Base-by-base conservation (phyloP, 352 stramenopile species). In the Phytopythium boreale region DNA sequence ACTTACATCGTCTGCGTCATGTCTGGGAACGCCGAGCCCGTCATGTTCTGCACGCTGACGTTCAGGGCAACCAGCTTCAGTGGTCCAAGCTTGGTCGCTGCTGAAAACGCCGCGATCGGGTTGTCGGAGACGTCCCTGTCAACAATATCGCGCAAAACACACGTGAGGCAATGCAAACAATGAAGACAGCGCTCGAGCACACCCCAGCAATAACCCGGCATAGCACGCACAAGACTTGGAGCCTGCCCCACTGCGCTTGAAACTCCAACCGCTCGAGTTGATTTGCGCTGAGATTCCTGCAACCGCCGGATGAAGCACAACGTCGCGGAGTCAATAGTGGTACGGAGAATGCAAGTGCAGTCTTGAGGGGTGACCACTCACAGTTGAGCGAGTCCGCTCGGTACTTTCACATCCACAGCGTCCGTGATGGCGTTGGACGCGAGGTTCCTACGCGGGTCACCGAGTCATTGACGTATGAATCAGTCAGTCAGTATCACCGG, bases 121-220 rank as follows among this genome's bases (percentile, higher is more conserved):
- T 77, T 77, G 44, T 69, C 49, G 5, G 70, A 77, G 4, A 74
- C 67, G 62, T 71, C 57, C 36, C 70, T 77, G 49, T 26, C 26
- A 2, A 12, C 0, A 1, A 29, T 11, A 37, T 34, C 20, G 53
- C 4, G 27, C 5, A 56, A 50, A 7, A 39, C 10, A 5, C 4
- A 17, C 3, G 7, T 22, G 22, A 31, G n/a, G 11, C 8, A 44
- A 34, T 9, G 29, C 43, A 34, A 34, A 34, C 29, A 11, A 43
- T 15, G 19, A 26, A 22, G 43, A 11, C 24, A 4, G 11, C 9
- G 11, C 11, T 9, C 11, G 36, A 17, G 34, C 34, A 7, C 34
- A 39, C 34, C 34, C 10, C 6, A 39, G 10, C 34, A 39, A 39
- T 39, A 14, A 14, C 5, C 0, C 7, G 22, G 29, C 14, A 8